Percentiles rank a stretch among this genome's conserved stretches.
Evolutionary conservation across 179 eudicot species (phyloP).

Genomic region (Camellia oleifera): DNA sequence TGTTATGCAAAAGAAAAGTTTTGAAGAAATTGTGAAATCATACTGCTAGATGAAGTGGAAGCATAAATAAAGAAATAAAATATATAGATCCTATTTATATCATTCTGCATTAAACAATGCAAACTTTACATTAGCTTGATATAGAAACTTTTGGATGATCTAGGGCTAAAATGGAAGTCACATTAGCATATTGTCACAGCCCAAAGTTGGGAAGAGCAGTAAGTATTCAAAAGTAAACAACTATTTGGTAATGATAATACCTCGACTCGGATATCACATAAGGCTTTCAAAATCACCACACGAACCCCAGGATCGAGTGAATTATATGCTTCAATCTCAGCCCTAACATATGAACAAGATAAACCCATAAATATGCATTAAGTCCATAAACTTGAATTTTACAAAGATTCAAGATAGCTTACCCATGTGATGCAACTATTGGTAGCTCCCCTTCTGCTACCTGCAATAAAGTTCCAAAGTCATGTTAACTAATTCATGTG

Average conservation of each 20-base stretch:
- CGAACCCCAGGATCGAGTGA: constrained; percentile 80
- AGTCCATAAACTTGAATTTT: constrained; percentile 2
- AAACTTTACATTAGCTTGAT: constrained; percentile 5
- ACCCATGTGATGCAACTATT: constrained; percentile 92
- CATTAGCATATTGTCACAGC: not conserved
- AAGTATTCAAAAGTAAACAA: not conserved
- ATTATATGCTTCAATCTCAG: constrained; percentile 79
- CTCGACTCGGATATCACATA: constrained; percentile 99
- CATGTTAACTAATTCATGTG: constrained; percentile 12
- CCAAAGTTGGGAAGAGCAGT: not conserved
- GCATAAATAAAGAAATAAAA: not conserved
- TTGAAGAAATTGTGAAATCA: not conserved
- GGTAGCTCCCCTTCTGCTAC: constrained; percentile 98
- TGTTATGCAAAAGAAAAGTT: not conserved
- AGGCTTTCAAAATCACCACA: constrained; percentile 83
- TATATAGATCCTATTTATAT: not conserved
- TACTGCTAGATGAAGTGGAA: not conserved
- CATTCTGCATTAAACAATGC: constrained; percentile 9
- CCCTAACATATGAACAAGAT: constrained; percentile 40
- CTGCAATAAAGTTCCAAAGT: constrained; percentile 37
- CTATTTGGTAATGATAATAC: constrained; percentile 32
- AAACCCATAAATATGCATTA: constrained; percentile 14
- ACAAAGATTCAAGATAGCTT: constrained; percentile 28
- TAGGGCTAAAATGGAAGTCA: not conserved
- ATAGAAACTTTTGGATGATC: not conserved